phyloP scores from a whole-genome alignment of 2,329 filamentous ascomycete genomes.

The Colletotrichum scovillei region DNA sequence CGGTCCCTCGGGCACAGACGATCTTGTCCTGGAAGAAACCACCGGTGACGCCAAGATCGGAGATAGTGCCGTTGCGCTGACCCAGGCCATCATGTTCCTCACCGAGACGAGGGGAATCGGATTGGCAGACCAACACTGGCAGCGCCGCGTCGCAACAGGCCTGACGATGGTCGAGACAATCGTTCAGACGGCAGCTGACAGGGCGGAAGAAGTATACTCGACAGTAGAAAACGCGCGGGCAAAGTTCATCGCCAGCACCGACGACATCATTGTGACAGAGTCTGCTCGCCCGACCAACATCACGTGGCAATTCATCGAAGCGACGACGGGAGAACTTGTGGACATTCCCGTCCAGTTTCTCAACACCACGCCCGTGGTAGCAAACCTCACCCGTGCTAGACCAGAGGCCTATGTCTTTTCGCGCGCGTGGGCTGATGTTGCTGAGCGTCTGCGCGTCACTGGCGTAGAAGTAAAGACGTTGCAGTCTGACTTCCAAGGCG shows the following conservation, averaged over 20 bases:
- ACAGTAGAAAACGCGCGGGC: conserved; percentile 41
- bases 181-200: conserved; percentile 44
- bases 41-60: conserved; percentile 45
- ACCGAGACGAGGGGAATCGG: conserved; percentile 45
- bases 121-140: conserved; percentile 45
- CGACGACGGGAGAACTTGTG: conserved; percentile 41
- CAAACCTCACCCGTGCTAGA: conserved; percentile 44
- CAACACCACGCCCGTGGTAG: conserved; percentile 41
- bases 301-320: conserved; percentile 42
- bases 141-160: conserved; percentile 42
- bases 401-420: conserved; percentile 46
- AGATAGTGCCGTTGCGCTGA: conserved; percentile 43
- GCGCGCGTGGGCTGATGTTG: conserved; percentile 42
- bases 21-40: conserved; percentile 40
- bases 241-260: conserved; percentile 41
- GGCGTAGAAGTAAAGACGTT: conserved; percentile 43
- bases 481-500: conserved; percentile 37
- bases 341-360: conserved; percentile 42
- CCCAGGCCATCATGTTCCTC: conserved; percentile 44
- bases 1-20: conserved; percentile 31
- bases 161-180: conserved; percentile 42
- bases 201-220: conserved; percentile 41
- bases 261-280: conserved; percentile 45
- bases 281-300: conserved; percentile 36
- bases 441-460: conserved; percentile 39